Evolutionary conservation across 2,329 filamentous ascomycete species (phyloP), one percentile per base, ranked within the genome.

Genomic region (Fusarium sp.): DNA sequence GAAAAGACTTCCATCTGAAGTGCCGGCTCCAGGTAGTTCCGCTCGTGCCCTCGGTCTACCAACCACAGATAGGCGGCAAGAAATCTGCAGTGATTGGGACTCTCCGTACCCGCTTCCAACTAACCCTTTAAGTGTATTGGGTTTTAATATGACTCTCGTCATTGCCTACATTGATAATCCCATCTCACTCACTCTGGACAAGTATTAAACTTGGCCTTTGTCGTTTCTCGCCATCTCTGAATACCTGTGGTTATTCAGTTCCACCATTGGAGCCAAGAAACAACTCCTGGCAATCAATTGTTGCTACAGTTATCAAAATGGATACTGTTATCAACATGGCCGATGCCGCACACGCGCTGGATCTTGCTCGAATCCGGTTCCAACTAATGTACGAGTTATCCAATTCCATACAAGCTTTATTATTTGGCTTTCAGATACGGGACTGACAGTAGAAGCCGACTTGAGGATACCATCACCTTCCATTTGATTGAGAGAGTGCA

Each of bases 401-500:
- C 53, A 26, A 42, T 49, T 47, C 36, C 30, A 26, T 28, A 36
- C 42, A 40, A 38, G 38, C 18, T 33, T 30, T 41, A 40, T 41
- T 34, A 16, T 20, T 47, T 47, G 37, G 18, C 34, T 44, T 31
- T 38, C 45, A 34, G 30, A 20, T 8, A 30, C 26, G n/a, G 13
- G 13, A 50, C 67, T 73, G 36, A 74, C 52, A 40, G n/a, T 18
- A 34, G 41, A 76, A 99, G 96, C 76, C 96, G 96, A 20, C 87
- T 98, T 18, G 96, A 99, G 83, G 96, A 99, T 78, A 98, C 95
- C 65, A 98, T 99, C 77, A 97, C 93, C 71, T 97, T 97, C 81
- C 92, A 97, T 81, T 85, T 99, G 38, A 98, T 98, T 76, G 96
- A 99, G 82, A 91, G 96, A 40, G 95, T 95, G n/a, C 96, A 99